Evolutionary conservation across 2,329 filamentous ascomycete species (phyloP).

Genomic region (Ascochyta viciae-villosae): DNA sequence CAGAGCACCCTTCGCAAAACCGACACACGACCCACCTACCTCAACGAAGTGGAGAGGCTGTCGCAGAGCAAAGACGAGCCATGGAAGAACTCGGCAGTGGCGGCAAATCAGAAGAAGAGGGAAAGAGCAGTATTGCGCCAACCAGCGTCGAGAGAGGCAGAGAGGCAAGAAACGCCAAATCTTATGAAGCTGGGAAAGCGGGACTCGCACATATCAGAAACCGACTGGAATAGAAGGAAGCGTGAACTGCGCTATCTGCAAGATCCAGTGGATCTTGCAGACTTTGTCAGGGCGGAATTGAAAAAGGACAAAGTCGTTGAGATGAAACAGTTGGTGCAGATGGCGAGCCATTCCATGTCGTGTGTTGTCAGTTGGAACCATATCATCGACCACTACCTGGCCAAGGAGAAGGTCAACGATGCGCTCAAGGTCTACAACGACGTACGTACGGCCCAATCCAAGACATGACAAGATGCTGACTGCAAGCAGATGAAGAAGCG

Average conservation of each 20-base stretch:
- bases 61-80: slow-evolving; percentile 24
- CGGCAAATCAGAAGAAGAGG: slow-evolving; percentile 33
- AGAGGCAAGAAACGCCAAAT: slow-evolving; percentile 23
- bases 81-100: slow-evolving; percentile 37
- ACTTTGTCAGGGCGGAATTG: slow-evolving; percentile 70
- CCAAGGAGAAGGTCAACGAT: slow-evolving; percentile 63
- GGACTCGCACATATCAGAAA: slow-evolving; percentile 30
- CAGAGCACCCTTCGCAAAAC: slow-evolving; percentile 22
- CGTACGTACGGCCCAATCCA: slow-evolving; percentile 53
- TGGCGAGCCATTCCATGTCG: slow-evolving; percentile 69
- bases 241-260: slow-evolving; percentile 68
- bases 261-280: slow-evolving; percentile 76
- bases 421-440: slow-evolving; percentile 91
- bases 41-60: slow-evolving; percentile 18
- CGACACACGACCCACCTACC: slow-evolving; percentile 4
- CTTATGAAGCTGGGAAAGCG: slow-evolving; percentile 35
- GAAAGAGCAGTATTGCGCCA: slow-evolving; percentile 29
- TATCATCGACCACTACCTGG: slow-evolving; percentile 75
- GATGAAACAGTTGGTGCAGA: slow-evolving; percentile 71
- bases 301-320: slow-evolving; percentile 66
- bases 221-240: slow-evolving; percentile 48
- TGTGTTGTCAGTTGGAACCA: slow-evolving; percentile 88
- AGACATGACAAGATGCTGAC: slow-evolving; percentile 18
- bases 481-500: slow-evolving; percentile 86
- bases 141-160: slow-evolving; percentile 4